These are phyloP conservation scores for Plasmodium chabaudi DNA, from an alignment of 169 alveolate genomes.

Conservation along the genomic window DNA sequence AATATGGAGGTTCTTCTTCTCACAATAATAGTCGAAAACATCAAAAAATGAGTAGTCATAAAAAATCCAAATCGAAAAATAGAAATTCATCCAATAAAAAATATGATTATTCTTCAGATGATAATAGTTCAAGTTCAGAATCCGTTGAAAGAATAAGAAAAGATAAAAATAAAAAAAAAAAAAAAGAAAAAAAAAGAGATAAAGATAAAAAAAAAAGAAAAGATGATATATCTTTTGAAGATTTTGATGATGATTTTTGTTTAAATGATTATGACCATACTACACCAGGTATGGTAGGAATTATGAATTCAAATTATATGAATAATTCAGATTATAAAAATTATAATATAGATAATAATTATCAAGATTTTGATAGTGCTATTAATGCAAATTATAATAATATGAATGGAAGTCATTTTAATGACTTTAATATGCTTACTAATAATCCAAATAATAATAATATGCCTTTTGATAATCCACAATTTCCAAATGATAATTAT, in stretches of 20 bases:
- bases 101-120: slow-evolving; percentile 57
- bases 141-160: slow-evolving; percentile 21
- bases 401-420: slow-evolving; percentile 23
- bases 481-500: slow-evolving; percentile 32
- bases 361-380: slow-evolving; percentile 53
- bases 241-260: slow-evolving; percentile 69
- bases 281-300: slow-evolving; percentile 77
- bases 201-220: slow-evolving; percentile 51
- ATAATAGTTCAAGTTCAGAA: slow-evolving; percentile 5
- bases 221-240: slow-evolving; percentile 40
- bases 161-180: slow-evolving; percentile 24
- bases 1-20: slow-evolving; percentile 69
- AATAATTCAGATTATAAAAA: slow-evolving; percentile 50
- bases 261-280: slow-evolving; percentile 67
- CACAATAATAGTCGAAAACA: slow-evolving; percentile 18
- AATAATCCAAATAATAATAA: slow-evolving; percentile 2
- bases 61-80: slow-evolving; percentile 25
- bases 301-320: slow-evolving; percentile 73
- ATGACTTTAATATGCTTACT: slow-evolving; percentile 10
- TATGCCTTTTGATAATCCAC: slow-evolving; percentile 15
- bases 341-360: slow-evolving; percentile 38
- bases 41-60: slow-evolving; percentile 15
- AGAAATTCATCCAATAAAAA: slow-evolving; percentile 66
- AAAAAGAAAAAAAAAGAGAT: slow-evolving; percentile 19
- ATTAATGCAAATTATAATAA: slow-evolving; percentile 16